Evolutionary conservation across 306 rosid species (phyloP), one percentile per base, ranked within the genome.

Genomic region (Cucurbita argyrosperma): DNA sequence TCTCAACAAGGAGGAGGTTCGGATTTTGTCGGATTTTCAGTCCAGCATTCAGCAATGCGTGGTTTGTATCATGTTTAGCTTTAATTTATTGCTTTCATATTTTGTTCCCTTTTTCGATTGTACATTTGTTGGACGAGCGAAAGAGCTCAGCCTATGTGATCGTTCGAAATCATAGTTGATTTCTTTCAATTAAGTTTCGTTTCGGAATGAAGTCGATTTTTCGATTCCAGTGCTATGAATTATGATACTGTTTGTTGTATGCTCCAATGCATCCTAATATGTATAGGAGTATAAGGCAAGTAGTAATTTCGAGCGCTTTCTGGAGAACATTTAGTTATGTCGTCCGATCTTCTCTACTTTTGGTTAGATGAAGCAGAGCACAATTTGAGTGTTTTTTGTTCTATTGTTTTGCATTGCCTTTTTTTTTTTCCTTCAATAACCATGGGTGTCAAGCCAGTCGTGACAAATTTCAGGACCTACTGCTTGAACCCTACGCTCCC

Each of bases 21-120:
- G 79, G 52, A 26, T 65, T 23, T 76, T 94, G 66, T 83, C 86
- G 10, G 82, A 83, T 9, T 94, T 94, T 61, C 97, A 88, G 79
- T 86, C 97, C 75, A 78, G 65, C 43, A 84, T 94, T 62, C 86
- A 88, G 82, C 99, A 90, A 79, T 94, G 99, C 84, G 97, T 91
- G 90, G 99, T 94, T 68, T 73, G 57, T 42, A 39, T 59, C 61
- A 10, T 19, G 0, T 35, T 2, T 43, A 26, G 18, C 18, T 62
- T 43, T 67, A 67, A 1, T 13, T 45, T 21, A 19, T 67, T 67
- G 40, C 55, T 19, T 67, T 45, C 54, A 2, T 43, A 5, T 23
- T 8, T 49, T 67, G 53, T 49, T 26, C 21, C 74, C 8, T 23
- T 69, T 30, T 13, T 46, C 10, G 37, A 60, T 60, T 60, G 6